phyloP scores from a whole-genome alignment of 441 rosid genomes.

The Arabidopsis lyrata region DNA sequence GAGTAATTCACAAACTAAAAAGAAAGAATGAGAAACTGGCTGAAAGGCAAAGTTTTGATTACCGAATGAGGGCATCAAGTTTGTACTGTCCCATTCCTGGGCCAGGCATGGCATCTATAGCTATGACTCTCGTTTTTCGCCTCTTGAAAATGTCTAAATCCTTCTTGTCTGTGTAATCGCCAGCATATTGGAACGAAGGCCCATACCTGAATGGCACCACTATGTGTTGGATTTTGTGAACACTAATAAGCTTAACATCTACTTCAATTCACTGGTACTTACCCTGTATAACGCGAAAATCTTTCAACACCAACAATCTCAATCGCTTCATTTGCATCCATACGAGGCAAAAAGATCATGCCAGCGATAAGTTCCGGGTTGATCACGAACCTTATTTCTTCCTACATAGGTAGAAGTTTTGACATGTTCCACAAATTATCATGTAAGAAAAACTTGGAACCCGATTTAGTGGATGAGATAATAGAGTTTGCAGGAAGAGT shows the following conservation, averaged over 20 bases:
- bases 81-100: slow-evolving; percentile 70
- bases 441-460: not conserved
- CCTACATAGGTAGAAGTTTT: slow-evolving; percentile 55
- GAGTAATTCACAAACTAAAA: not conserved
- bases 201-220: slow-evolving; percentile 69
- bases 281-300: slow-evolving; percentile 83
- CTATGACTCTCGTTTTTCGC: slow-evolving; percentile 72
- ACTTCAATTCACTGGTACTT: slow-evolving; percentile 32
- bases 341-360: slow-evolving; percentile 91
- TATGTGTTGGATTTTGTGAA: slow-evolving; percentile 37
- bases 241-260: slow-evolving; percentile 26
- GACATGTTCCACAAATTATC: slow-evolving; percentile 5
- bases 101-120: slow-evolving; percentile 78
- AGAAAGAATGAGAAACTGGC: not conserved
- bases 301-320: slow-evolving; percentile 90
- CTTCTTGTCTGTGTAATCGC: slow-evolving; percentile 70
- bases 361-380: slow-evolving; percentile 90
- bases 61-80: slow-evolving; percentile 68
- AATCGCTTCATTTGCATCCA: slow-evolving; percentile 87
- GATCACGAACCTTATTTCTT: slow-evolving; percentile 93
- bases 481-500: slow-evolving; percentile 13
- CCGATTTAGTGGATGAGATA: slow-evolving; percentile 11
- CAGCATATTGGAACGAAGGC: slow-evolving; percentile 82
- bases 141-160: slow-evolving; percentile 62
- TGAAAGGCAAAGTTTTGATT: slow-evolving; percentile 19